Evolutionary conservation across 2,329 filamentous ascomycete genomes (phyloP).

Genomic region (Bipolaris zeicola): DNA sequence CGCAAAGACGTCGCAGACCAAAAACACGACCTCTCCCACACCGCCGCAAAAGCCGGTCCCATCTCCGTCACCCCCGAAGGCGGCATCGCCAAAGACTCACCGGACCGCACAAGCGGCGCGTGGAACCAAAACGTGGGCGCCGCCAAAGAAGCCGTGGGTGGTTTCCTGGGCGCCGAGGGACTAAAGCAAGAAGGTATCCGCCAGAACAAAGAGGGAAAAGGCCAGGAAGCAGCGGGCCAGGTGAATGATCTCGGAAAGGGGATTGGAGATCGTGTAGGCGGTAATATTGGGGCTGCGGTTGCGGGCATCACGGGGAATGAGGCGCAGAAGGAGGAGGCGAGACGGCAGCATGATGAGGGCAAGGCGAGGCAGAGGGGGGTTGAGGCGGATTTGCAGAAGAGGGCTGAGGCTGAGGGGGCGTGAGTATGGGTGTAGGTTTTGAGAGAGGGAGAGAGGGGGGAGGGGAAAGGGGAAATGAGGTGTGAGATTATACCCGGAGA

Average conservation of each 20-base stretch:
- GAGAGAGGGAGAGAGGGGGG: too few species aligned
- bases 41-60: constrained; percentile 74
- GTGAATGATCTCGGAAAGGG: constrained; percentile 74
- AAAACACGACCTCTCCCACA: constrained; percentile 76
- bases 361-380: constrained; percentile 85
- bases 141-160: constrained; percentile 81
- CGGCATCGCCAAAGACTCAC: constrained; percentile 72
- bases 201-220: constrained; percentile 81
- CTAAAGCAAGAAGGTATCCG: constrained; percentile 75
- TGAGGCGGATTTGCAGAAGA: constrained; percentile 79
- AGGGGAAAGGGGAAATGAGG: too few species aligned
- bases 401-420: constrained; percentile 49
- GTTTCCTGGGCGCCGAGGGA: constrained; percentile 73
- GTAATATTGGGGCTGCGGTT: constrained; percentile 72
- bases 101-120: constrained; percentile 71
- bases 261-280: constrained; percentile 60
- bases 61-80: constrained; percentile 72
- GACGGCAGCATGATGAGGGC: constrained; percentile 75
- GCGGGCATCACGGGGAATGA: constrained; percentile 76
- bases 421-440: background rate
- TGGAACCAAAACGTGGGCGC: constrained; percentile 92
- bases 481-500: too few species aligned
- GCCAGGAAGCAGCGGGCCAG: constrained; percentile 83
- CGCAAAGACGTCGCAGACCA: constrained; percentile 69
- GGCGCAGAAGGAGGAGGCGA: constrained; percentile 66